phyloP scores from a whole-genome alignment of 371 early-diverging fungal species.

The Chytridiales sp. region DNA sequence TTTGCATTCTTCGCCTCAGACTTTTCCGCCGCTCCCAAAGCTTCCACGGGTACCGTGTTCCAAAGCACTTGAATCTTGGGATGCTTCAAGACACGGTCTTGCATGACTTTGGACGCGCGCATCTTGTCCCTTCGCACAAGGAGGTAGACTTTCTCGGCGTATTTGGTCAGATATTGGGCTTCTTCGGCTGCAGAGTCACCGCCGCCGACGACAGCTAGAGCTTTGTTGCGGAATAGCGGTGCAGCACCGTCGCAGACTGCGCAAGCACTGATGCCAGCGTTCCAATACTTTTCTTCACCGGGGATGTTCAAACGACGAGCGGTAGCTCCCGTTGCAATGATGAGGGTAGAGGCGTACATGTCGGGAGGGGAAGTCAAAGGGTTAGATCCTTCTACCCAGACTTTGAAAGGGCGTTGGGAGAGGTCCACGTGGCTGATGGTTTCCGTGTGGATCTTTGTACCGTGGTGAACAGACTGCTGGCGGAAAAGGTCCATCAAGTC shows the following conservation, averaged over 20 bases:
- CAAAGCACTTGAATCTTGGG: conserved; percentile 60
- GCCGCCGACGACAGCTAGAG: conserved; percentile 65
- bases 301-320: conserved; percentile 52
- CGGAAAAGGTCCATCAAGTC: conserved; percentile 47
- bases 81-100: conserved; percentile 47
- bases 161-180: conserved; percentile 61
- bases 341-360: conserved; percentile 47
- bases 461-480: conserved; percentile 43
- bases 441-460: conserved; percentile 49
- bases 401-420: conserved; percentile 46
- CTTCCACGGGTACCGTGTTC: conserved; percentile 55
- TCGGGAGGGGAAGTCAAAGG: conserved; percentile 26
- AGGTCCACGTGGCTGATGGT: conserved; percentile 51
- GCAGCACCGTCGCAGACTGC: conserved; percentile 89
- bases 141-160: conserved; percentile 62
- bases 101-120: conserved; percentile 63
- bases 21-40: conserved; percentile 44
- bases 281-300: conserved; percentile 80
- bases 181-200: conserved; percentile 75
- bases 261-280: conserved; percentile 71
- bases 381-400: conserved; percentile 44
- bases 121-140: conserved; percentile 62
- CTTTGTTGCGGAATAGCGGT: conserved; percentile 93
- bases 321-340: conserved; percentile 70
- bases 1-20: conserved; percentile 41